Evolutionary conservation across 441 rosid genomes (phyloP).

Genomic region (Jatropha podagrica): DNA sequence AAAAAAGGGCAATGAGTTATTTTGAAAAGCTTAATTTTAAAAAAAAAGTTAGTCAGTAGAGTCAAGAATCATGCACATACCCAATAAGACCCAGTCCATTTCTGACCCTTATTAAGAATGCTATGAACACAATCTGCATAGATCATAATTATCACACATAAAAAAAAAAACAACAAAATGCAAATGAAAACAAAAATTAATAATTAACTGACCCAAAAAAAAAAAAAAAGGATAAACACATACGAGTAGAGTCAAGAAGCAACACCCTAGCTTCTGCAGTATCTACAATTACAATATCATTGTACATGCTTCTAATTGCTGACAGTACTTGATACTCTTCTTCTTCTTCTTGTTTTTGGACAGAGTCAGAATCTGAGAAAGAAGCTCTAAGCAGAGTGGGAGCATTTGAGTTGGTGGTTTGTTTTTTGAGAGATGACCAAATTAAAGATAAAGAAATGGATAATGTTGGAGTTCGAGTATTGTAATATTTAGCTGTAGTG

Average conservation of each 20-base stretch:
- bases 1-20: background rate
- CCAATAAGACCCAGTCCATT: conserved; percentile 85
- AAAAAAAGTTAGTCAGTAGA: background rate
- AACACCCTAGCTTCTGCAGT: conserved; percentile 57
- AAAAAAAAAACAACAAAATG: background rate
- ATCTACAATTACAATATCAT: conserved; percentile 73
- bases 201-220: background rate
- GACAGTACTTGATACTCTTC: conserved; percentile 56
- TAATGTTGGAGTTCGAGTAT: background rate
- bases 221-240: background rate
- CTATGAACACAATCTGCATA: conserved; percentile 78
- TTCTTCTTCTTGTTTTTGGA: conserved; percentile 14
- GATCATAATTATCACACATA: background rate
- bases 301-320: conserved; percentile 56
- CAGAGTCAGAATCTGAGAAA: conserved; percentile 13
- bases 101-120: conserved; percentile 54
- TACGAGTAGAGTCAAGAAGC: conserved; percentile 79
- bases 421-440: background rate
- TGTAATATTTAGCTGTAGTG: background rate
- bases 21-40: background rate
- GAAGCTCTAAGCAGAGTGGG: background rate
- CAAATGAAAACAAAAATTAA: background rate
- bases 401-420: background rate
- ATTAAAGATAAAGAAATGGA: background rate
- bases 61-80: conserved; percentile 31